Evolutionary conservation across 345 rosid genomes (phyloP).

Genomic region (Moricandia arvensis): DNA sequence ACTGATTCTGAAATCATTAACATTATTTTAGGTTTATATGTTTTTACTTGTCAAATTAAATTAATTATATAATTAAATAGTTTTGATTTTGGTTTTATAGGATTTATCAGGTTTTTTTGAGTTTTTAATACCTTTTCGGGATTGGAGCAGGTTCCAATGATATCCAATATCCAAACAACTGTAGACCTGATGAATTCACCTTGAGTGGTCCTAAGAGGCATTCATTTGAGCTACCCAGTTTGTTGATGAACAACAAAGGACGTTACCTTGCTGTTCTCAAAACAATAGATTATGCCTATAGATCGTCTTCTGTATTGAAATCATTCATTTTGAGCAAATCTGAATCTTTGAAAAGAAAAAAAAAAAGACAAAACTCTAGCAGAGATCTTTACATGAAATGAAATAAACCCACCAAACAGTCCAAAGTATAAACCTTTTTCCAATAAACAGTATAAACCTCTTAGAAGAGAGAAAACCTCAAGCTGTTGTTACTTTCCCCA

Average conservation of each 20-base stretch:
- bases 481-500: slow-evolving; percentile 63
- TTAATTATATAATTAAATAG: not conserved
- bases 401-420: slow-evolving; percentile 4
- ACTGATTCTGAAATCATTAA: not conserved
- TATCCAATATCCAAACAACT: not conserved
- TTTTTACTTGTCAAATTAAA: no score
- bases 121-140: not conserved
- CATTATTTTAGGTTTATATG: no score
- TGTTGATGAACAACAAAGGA: slow-evolving; percentile 61
- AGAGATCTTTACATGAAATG: slow-evolving; percentile 27
- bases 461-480: slow-evolving; percentile 68
- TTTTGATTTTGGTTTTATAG: not conserved
- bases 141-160: not conserved
- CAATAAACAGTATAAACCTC: slow-evolving; percentile 22
- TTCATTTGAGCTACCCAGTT: slow-evolving; percentile 55
- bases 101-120: not conserved
- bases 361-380: slow-evolving; percentile 12
- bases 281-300: slow-evolving; percentile 13
- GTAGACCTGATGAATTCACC: slow-evolving; percentile 54
- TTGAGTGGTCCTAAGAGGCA: slow-evolving; percentile 53
- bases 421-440: slow-evolving; percentile 20
- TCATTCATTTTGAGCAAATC: slow-evolving; percentile 8
- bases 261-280: slow-evolving; percentile 60
- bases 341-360: slow-evolving; percentile 15
- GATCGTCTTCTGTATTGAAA: slow-evolving; percentile 2